Conservation (phyloP, 179 eudicot species). For the Beta macrorhiza region DNA sequence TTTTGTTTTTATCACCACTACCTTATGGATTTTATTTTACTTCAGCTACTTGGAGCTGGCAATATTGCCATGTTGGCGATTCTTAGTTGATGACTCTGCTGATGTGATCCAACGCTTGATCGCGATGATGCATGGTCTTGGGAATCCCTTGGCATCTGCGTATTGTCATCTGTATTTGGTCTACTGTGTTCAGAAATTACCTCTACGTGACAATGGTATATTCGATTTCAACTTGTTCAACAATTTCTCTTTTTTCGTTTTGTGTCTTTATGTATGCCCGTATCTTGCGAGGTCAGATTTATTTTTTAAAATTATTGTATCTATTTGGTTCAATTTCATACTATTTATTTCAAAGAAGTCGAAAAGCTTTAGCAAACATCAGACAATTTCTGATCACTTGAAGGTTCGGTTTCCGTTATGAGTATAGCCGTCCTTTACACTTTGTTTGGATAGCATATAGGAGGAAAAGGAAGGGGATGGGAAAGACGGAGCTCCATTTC, state of each 20-base stretch:
- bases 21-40: conserved; percentile 10
- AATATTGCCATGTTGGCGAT: conserved; percentile 68
- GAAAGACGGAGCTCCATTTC: no score
- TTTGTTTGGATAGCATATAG: no score
- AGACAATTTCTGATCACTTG: background rate
- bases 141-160: conserved; percentile 70
- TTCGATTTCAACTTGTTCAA: background rate
- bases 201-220: conserved; percentile 40
- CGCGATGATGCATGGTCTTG: conserved; percentile 74
- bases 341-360: background rate
- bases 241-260: background rate
- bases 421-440: background rate
- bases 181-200: conserved; percentile 49
- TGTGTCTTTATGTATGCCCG: background rate
- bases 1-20: conserved; percentile 6
- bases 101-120: conserved; percentile 56
- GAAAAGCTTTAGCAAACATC: background rate
- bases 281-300: background rate
- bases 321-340: background rate
- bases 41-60: conserved; percentile 78
- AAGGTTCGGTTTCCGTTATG: background rate
- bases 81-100: conserved; percentile 42
- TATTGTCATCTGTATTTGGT: conserved; percentile 66
- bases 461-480: no score
- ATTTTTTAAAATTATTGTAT: background rate